These are phyloP conservation scores for Monosporascus sp. DNA, from an alignment of 2,329 filamentous ascomycete genomes.

Conservation along the genomic window DNA sequence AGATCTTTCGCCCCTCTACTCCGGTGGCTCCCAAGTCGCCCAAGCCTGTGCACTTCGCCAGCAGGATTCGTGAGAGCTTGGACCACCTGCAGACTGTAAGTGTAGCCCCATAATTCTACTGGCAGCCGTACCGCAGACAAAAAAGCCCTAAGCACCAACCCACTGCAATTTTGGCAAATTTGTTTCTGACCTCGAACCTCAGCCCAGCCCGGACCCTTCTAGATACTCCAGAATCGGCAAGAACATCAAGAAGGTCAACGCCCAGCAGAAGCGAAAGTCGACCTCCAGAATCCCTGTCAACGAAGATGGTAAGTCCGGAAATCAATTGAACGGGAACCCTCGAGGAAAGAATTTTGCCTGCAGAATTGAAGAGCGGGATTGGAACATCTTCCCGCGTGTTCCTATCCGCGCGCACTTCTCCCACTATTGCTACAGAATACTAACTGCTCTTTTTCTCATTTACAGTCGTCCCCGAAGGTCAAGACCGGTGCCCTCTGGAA, in stretches of 20 bases:
- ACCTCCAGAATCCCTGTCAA: constrained; percentile 15
- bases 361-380: too few species aligned
- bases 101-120: too few species aligned
- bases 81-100: too few species aligned
- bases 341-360: too few species aligned
- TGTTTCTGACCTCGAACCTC: background rate
- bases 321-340: background rate
- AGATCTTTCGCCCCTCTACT: too few species aligned
- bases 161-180: constrained; percentile 1
- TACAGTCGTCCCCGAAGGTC: constrained; percentile 64
- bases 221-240: background rate
- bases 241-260: background rate
- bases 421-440: constrained; percentile 1
- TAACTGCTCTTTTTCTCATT: constrained; percentile 11
- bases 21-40: too few species aligned
- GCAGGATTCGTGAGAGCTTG: too few species aligned
- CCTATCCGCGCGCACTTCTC: background rate
- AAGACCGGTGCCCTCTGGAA: constrained; percentile 96
- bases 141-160: constrained; percentile 1
- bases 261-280: constrained; percentile 3
- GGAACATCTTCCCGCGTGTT: too few species aligned
- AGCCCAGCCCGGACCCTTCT: background rate
- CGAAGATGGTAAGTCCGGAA: constrained; percentile 44
- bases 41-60: too few species aligned
- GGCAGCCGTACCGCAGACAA: background rate